Conservation (phyloP, 1,284 basidiomycete species). For the Tilletiopsis washingtonensis region DNA sequence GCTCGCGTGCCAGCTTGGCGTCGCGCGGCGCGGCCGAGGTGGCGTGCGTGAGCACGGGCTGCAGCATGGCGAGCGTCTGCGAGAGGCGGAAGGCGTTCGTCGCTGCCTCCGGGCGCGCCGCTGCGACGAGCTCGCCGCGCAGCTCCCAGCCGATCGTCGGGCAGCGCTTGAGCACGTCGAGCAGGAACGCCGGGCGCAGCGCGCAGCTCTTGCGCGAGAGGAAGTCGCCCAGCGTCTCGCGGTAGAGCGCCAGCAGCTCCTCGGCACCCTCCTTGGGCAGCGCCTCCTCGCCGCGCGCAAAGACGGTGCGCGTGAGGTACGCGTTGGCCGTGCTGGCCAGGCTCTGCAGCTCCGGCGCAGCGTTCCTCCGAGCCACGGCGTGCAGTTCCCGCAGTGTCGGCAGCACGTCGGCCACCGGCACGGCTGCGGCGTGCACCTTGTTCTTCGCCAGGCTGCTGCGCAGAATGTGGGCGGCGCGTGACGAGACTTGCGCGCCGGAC, state of each 20-base stretch:
- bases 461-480: conserved; percentile 74
- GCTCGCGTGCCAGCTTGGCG: background rate
- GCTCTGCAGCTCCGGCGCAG: conserved; percentile 59
- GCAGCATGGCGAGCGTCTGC: too few relatives aligned
- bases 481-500: conserved; percentile 67
- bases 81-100: background rate
- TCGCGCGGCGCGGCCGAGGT: background rate
- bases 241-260: background rate
- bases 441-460: conserved; percentile 63
- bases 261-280: background rate
- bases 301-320: conserved; percentile 61
- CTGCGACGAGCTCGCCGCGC: conserved; percentile 53
- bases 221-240: conserved; percentile 60
- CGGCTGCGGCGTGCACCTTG: conserved; percentile 50
- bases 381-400: conserved; percentile 64
- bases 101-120: conserved; percentile 5
- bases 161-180: conserved; percentile 67
- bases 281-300: conserved; percentile 44
- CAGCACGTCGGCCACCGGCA: conserved; percentile 47
- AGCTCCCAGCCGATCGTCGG: conserved; percentile 63
- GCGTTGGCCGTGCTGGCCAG: conserved; percentile 62
- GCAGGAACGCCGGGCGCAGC: conserved; percentile 67
- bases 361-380: conserved; percentile 60
- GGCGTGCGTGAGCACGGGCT: background rate
- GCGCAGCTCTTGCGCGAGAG: conserved; percentile 70